Base-by-base conservation (phyloP, 2,329 filamentous ascomycete species). In the Aspergillus vadensis region DNA sequence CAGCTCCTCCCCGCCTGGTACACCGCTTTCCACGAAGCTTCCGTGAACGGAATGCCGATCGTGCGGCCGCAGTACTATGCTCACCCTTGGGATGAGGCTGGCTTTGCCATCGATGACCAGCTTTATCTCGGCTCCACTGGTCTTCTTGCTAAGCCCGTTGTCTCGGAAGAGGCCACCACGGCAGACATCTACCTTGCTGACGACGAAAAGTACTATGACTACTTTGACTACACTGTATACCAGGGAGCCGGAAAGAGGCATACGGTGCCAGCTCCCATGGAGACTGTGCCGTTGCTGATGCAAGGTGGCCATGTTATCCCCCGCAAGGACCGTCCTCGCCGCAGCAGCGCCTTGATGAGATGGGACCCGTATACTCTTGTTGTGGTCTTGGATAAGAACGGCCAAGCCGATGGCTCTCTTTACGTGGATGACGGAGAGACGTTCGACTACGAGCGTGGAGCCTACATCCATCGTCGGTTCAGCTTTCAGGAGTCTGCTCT, bases 311-410 rank as follows among this genome's bases (percentile, higher is more conserved):
- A 98, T 75, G 89, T 99, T 69, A 88, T 98, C 70, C 89, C 93
- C 2, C 91, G 95, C 59, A 91, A 94, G 66, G 95, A 99, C 71
- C 87, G 88, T 23, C 92, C 93, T 4, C 87, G 95, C 58, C 88
- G 94, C 62, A 96, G 92, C 60, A 91, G 87, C 60, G 88, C 90
- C 19, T 82, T 97, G 49, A 98, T 98, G 95, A 90, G 87, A 70
- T 96, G 88, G 76, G 95, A 99, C 74, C 93, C 96, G 43, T 97
- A 97, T 80, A 99, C 95, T 0, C 85, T 99, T 1, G 88, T 99
- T 2, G 82, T 98, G 2, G 85, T 86, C 0, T 81, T 96, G 15
- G 82, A 86, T 67, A 85, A 86, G 66, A 82, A 85, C 32, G 88
- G 89, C 56, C 86, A 88, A 69, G 92, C 94, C 0, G 85, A 89